Percentiles rank a stretch among this genome's conserved stretches.
Evolutionary conservation across 2,329 filamentous ascomycete genomes (phyloP).

Genomic region (Aspergillus texensis): DNA sequence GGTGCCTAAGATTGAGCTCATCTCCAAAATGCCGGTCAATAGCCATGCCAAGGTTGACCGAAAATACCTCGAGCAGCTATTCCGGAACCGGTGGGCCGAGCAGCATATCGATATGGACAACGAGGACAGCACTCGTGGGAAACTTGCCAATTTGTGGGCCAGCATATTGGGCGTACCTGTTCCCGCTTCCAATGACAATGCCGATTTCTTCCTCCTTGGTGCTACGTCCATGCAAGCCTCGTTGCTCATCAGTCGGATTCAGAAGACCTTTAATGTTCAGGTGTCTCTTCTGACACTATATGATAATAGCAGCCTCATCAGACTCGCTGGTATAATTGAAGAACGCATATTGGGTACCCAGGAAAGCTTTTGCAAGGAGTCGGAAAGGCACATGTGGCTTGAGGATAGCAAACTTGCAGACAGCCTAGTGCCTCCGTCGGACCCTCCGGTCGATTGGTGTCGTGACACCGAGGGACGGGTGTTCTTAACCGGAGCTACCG

Average conservation of each 20-base stretch:
- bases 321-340: neutral
- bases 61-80: slow-evolving; percentile 46
- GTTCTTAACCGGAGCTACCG: slow-evolving; percentile 81
- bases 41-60: slow-evolving; percentile 1
- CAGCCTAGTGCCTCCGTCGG: slow-evolving; percentile 3
- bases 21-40: slow-evolving; percentile 49
- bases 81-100: neutral
- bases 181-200: neutral
- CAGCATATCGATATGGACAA: slow-evolving; percentile 4
- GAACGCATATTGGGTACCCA: neutral
- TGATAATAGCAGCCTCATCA: neutral
- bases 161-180: neutral
- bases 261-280: neutral
- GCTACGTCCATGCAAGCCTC: slow-evolving; percentile 1
- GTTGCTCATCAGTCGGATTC: neutral
- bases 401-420: neutral
- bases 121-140: slow-evolving; percentile 10
- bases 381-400: neutral
- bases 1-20: slow-evolving; percentile 69
- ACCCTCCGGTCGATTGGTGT: slow-evolving; percentile 21
- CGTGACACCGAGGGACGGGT: slow-evolving; percentile 45
- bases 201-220: neutral
- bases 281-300: neutral
- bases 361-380: neutral
- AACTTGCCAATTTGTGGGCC: neutral